Conservation (phyloP, 768 basidiomycete genomes). For the Lactifluus pinguis region DNA sequence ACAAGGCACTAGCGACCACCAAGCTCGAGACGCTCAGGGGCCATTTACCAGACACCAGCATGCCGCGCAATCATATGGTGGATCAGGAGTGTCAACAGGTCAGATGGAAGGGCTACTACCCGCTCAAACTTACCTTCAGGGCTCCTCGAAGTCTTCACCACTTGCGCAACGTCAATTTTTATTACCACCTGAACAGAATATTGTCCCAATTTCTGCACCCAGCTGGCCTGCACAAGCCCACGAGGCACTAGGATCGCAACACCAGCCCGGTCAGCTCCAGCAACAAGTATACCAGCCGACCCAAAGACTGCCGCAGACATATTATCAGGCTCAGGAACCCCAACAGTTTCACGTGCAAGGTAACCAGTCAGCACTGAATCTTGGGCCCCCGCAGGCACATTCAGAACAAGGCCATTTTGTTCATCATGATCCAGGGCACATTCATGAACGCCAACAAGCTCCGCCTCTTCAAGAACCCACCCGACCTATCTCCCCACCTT, state of each 20-base stretch:
- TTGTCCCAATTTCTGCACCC: neutral
- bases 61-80: too few relatives aligned
- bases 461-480: slow-evolving; percentile 25
- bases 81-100: neutral
- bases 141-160: neutral
- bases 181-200: neutral
- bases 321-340: neutral
- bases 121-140: neutral
- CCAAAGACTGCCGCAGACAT: neutral
- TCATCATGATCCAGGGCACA: slow-evolving; percentile 21
- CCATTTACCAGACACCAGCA: neutral
- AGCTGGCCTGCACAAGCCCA: neutral
- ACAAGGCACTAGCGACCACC: slow-evolving; percentile 6
- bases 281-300: neutral
- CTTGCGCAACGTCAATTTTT: neutral
- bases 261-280: neutral
- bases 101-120: neutral
- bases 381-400: slow-evolving; percentile 22
- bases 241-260: neutral
- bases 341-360: slow-evolving; percentile 10
- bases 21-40: neutral
- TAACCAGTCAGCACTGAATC: slow-evolving; percentile 19
- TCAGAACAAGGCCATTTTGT: slow-evolving; percentile 14
- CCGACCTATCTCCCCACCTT: slow-evolving; percentile 50
- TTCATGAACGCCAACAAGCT: slow-evolving; percentile 20